Conservation (phyloP, 1,139 yeast genomes). For the Diutina rugosa region DNA sequence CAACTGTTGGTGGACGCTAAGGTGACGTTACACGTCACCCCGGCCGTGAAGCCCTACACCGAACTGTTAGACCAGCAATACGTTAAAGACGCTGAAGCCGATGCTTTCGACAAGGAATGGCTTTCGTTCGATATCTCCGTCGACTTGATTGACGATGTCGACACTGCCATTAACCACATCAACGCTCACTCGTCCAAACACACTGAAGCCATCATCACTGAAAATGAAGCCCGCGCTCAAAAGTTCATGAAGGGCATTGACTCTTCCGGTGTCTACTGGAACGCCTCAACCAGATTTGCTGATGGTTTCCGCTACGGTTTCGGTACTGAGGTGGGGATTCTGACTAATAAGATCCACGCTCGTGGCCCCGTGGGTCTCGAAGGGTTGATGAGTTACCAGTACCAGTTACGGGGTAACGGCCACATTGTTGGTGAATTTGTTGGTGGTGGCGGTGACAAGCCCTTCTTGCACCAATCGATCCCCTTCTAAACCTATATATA, state of each 20-base stretch:
- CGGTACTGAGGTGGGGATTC: conserved; percentile 96
- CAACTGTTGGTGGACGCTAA: conserved; percentile 43
- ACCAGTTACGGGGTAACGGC: conserved; percentile 82
- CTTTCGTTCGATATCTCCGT: conserved; percentile 75
- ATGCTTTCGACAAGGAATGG: conserved; percentile 74
- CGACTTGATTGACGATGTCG: conserved; percentile 40
- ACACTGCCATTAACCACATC: conserved; percentile 71
- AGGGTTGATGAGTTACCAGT: conserved; percentile 92
- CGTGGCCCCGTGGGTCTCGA: conserved; percentile 98
- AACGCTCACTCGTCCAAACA: conserved; percentile 90
- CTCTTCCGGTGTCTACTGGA: conserved; percentile 98
- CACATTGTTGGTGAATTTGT: conserved; percentile 84
- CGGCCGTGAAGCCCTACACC: conserved; percentile 26
- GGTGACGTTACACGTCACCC: conserved; percentile 60
- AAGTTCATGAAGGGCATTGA: conserved; percentile 75
- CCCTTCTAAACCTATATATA: neutral
- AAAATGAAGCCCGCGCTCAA: conserved; percentile 55
- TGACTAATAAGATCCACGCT: conserved; percentile 94
- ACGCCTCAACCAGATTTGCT: conserved; percentile 92
- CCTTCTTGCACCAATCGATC: conserved; percentile 59
- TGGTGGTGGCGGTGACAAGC: conserved; percentile 83
- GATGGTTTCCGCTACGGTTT: conserved; percentile 98
- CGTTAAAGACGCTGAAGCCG: conserved; percentile 32
- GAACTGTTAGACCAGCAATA: conserved; percentile 7
- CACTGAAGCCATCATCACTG: conserved; percentile 86